Percentiles rank a stretch among this genome's conserved stretches.
These are phyloP conservation scores for Ceratocystis huliohia DNA, from an alignment of 2,329 filamentous ascomycete genomes.

Conservation along the genomic window DNA sequence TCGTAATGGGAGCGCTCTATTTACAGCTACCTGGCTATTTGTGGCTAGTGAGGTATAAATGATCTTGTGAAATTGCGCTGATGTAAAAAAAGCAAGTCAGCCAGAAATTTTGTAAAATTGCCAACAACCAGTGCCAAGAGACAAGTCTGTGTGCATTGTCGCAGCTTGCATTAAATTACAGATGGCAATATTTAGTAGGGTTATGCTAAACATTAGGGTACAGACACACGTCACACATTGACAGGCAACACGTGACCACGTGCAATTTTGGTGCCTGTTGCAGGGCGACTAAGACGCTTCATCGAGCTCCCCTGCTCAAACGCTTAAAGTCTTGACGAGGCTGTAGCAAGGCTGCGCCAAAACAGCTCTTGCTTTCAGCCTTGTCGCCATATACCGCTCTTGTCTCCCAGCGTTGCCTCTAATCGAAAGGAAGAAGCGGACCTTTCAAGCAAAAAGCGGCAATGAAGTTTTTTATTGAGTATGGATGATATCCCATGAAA, in stretches of 20 bases:
- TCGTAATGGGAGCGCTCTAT: neutral
- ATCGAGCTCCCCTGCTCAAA: neutral
- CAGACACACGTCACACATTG: neutral
- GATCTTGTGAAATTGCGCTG: too few relatives aligned
- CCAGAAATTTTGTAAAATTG: too few relatives aligned
- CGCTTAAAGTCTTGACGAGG: neutral
- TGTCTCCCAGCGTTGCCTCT: neutral
- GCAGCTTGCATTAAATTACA: neutral
- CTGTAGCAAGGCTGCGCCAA: slow-evolving; percentile 2
- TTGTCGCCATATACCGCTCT: neutral
- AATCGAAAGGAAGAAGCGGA: neutral
- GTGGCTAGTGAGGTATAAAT: neutral
- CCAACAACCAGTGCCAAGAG: too few relatives aligned
- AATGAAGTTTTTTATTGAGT: slow-evolving; percentile 44
- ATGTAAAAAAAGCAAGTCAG: too few relatives aligned
- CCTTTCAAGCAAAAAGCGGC: slow-evolving; percentile 20
- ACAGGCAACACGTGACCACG: neutral
- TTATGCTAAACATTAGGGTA: neutral
- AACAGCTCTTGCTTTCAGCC: slow-evolving; percentile 7
- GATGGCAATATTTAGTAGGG: neutral
- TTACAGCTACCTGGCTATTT: neutral
- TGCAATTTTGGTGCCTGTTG: slow-evolving; percentile 1
- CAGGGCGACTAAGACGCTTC: too few relatives aligned
- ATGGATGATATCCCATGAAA: slow-evolving; percentile 20
- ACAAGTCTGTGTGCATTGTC: neutral